Conservation (phyloP, 73 alveolate species). For the Blepharisma japonicum region DNA sequence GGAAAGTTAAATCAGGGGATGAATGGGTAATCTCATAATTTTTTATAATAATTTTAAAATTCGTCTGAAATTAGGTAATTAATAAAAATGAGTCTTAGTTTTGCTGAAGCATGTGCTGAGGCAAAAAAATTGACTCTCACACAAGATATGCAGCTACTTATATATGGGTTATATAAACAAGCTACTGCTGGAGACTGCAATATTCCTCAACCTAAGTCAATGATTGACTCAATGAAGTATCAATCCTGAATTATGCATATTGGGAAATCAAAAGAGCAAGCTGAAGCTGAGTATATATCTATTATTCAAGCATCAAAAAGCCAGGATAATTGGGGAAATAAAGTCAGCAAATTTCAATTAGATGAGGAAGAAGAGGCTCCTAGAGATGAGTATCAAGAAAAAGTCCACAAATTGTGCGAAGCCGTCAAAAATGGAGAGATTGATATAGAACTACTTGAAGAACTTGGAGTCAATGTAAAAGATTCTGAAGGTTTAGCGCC, state of each 20-base stretch:
- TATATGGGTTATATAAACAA: slow-evolving; percentile 86
- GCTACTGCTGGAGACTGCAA: slow-evolving; percentile 83
- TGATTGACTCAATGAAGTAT: not conserved
- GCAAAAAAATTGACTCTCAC: no score
- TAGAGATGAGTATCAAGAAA: not conserved
- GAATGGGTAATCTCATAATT: no score
- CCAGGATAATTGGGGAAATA: not conserved
- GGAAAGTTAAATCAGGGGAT: no score
- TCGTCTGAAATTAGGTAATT: no score
- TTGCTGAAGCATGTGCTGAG: no score
- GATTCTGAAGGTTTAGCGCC: slow-evolving; percentile 11
- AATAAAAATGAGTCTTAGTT: no score
- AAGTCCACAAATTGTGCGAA: slow-evolving; percentile 6
- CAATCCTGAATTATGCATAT: not conserved
- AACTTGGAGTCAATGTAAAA: not conserved
- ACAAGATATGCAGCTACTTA: not conserved
- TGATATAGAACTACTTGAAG: not conserved
- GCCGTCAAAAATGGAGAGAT: not conserved
- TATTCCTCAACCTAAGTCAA: slow-evolving; percentile 58
- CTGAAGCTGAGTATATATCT: slow-evolving; percentile 7
- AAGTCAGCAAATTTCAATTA: not conserved
- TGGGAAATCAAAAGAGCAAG: slow-evolving; percentile 8
- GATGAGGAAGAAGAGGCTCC: not conserved
- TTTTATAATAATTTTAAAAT: no score
- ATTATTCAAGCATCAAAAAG: not conserved